These are phyloP conservation scores for Populus euphratica DNA, from an alignment of 345 rosid species.

Conservation along the genomic window DNA sequence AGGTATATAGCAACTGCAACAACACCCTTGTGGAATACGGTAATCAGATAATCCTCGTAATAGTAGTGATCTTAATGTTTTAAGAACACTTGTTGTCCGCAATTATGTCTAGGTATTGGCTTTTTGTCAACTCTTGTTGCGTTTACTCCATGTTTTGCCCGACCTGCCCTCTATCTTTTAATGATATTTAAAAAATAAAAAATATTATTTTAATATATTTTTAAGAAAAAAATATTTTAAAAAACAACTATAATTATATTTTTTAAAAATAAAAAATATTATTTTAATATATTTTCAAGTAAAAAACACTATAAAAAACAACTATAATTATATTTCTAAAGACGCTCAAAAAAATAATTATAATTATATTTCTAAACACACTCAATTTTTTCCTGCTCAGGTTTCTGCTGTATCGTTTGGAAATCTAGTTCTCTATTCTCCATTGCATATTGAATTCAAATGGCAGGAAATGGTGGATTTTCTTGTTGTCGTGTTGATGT, in stretches of 20 bases:
- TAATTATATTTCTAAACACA: no score
- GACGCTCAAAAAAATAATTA: no score
- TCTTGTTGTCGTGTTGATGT: slow-evolving; percentile 10
- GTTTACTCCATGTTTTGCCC: not conserved
- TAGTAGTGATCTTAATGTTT: not conserved
- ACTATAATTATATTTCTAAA: no score
- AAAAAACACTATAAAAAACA: no score
- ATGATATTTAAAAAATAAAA: no score
- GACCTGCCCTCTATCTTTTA: no score
- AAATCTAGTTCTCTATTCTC: not conserved
- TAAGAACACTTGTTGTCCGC: not conserved
- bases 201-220: no score
- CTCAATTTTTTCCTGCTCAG: not conserved
- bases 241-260: no score
- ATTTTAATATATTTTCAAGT: no score
- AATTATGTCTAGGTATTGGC: not conserved
- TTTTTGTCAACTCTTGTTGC: not conserved
- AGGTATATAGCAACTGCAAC: not conserved
- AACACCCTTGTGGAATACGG: not conserved
- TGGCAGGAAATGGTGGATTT: slow-evolving; percentile 42
- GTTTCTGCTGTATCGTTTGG: not conserved
- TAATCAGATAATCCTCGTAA: not conserved
- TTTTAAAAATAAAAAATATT: no score
- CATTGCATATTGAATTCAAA: not conserved
- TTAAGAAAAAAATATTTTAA: no score